These are phyloP conservation scores for Gleditsia sinensis DNA, from an alignment of 306 rosid genomes.

Conservation along the genomic window DNA sequence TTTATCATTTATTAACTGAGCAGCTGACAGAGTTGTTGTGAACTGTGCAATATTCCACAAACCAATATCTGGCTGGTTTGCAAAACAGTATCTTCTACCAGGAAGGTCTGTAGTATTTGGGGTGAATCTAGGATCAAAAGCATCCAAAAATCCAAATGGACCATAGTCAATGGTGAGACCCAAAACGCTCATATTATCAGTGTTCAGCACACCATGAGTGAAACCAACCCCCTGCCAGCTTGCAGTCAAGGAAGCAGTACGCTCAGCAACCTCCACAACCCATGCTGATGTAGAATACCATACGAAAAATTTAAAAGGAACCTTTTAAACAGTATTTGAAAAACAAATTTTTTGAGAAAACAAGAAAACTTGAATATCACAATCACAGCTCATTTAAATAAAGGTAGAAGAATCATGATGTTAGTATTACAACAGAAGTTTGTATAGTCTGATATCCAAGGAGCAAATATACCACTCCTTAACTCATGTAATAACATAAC, in stretches of 20 bases:
- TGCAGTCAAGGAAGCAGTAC: slow-evolving; percentile 90
- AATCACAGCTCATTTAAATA: not conserved
- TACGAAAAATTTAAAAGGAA: slow-evolving; percentile 22
- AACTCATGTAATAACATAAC: not conserved
- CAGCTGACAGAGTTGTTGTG: slow-evolving; percentile 64
- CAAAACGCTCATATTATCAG: slow-evolving; percentile 98
- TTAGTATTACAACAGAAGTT: not conserved
- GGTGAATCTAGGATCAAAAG: slow-evolving; percentile 96
- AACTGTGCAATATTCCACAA: slow-evolving; percentile 95
- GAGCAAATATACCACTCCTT: not conserved
- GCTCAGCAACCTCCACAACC: slow-evolving; percentile 93
- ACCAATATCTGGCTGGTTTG: slow-evolving; percentile 98
- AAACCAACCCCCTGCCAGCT: slow-evolving; percentile 99
- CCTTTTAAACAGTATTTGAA: not conserved
- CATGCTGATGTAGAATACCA: slow-evolving; percentile 67
- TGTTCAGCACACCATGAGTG: slow-evolving; percentile 98
- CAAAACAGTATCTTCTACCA: slow-evolving; percentile 96
- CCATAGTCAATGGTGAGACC: slow-evolving; percentile 98
- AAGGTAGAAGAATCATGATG: slow-evolving; percentile 4
- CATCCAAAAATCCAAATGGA: slow-evolving; percentile 98
- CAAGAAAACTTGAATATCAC: not conserved
- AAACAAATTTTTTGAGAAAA: not conserved
- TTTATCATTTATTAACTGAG: slow-evolving; percentile 78
- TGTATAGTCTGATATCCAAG: not conserved
- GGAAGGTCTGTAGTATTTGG: slow-evolving; percentile 99